Evolutionary conservation across 306 rosid species (phyloP).

Genomic region (Begonia peltatifolia): DNA sequence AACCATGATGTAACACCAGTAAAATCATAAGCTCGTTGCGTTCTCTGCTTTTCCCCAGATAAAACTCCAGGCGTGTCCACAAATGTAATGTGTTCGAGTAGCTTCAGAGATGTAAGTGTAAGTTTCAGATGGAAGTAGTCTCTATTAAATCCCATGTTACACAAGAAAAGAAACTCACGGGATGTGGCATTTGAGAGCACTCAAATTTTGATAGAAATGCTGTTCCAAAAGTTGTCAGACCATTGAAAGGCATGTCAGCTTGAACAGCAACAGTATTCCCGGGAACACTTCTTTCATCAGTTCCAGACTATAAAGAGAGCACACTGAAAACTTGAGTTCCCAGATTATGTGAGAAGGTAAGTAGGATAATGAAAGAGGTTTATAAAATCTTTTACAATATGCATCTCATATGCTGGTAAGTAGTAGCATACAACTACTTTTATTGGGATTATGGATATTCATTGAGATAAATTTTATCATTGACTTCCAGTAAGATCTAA

Average conservation of each 20-base stretch:
- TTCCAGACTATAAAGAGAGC: slow-evolving; percentile 45
- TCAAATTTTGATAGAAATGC: slow-evolving; percentile 86
- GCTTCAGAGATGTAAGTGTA: slow-evolving; percentile 21
- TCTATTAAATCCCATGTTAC: not conserved
- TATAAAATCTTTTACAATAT: too few species aligned
- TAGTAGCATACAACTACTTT: too few species aligned
- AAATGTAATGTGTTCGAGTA: slow-evolving; percentile 76
- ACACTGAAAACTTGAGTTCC: not conserved
- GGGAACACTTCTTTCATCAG: slow-evolving; percentile 94
- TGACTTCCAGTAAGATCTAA: too few species aligned
- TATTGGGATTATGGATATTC: too few species aligned
- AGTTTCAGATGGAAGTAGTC: slow-evolving; percentile 6
- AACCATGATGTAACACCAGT: slow-evolving; percentile 98
- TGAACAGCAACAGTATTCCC: slow-evolving; percentile 95
- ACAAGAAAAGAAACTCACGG: slow-evolving; percentile 33
- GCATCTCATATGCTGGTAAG: too few species aligned
- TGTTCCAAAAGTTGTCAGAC: slow-evolving; percentile 78
- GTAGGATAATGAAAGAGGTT: too few species aligned
- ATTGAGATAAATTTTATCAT: too few species aligned
- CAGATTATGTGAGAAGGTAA: not conserved
- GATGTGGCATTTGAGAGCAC: slow-evolving; percentile 95
- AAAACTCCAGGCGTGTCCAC: slow-evolving; percentile 97
- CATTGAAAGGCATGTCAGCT: slow-evolving; percentile 92
- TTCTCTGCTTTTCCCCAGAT: slow-evolving; percentile 94
- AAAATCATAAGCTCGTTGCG: slow-evolving; percentile 78